Conservation (phyloP, 176 grass and related monocot species). For the Miscanthus lutarioriparius region DNA sequence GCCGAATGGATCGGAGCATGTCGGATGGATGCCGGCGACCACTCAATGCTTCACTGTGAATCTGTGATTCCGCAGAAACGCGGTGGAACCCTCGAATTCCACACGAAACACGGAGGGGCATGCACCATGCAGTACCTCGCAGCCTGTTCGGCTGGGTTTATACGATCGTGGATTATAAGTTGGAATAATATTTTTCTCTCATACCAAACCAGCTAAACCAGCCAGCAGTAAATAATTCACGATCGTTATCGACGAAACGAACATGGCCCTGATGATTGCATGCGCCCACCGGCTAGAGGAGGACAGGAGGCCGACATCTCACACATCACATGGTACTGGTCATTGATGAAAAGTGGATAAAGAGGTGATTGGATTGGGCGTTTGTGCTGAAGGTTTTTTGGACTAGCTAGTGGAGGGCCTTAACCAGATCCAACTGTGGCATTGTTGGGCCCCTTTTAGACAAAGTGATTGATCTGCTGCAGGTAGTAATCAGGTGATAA, state of each 20-base stretch:
- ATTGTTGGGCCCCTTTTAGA: neutral
- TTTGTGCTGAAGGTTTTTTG: neutral
- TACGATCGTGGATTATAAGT: too few relatives aligned
- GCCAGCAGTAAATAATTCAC: too few relatives aligned
- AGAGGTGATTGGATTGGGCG: constrained; percentile 5
- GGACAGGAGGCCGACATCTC: too few relatives aligned
- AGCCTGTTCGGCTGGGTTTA: too few relatives aligned
- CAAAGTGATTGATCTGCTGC: constrained; percentile 14
- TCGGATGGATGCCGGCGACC: neutral
- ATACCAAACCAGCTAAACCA: too few relatives aligned
- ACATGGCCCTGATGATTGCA: too few relatives aligned
- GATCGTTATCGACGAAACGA: too few relatives aligned
- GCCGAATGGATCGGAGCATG: neutral
- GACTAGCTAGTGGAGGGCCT: constrained; percentile 13
- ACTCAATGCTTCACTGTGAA: neutral
- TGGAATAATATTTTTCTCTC: too few relatives aligned
- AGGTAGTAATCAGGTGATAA: too few relatives aligned
- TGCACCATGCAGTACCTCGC: too few relatives aligned
- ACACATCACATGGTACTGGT: neutral
- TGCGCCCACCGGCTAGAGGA: too few relatives aligned
- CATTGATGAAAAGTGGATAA: neutral
- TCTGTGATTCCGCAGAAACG: neutral
- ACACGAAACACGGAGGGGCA: neutral
- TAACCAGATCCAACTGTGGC: constrained; percentile 1
- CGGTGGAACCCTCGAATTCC: neutral